Base-by-base conservation (phyloP, 1,284 basidiomycete genomes). In the Cutaneotrichosporon curvatum region DNA sequence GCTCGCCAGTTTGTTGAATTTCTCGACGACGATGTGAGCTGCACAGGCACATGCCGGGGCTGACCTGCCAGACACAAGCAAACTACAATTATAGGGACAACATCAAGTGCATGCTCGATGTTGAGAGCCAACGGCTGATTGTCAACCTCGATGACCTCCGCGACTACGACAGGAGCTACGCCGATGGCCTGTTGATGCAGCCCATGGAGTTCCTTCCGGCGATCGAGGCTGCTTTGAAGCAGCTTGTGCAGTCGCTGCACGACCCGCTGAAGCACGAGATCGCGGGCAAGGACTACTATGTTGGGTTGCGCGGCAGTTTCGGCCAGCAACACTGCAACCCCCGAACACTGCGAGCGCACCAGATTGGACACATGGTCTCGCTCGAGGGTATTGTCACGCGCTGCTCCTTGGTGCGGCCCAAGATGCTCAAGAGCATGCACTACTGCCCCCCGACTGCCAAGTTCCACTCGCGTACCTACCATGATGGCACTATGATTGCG, bases 281-380 rank as follows among this genome's bases (percentile, higher is more conserved):
- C 50, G 75, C 80, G 32, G 81, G 79, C 51, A 91, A 85, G 67
- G 80, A 71, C 67, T 70, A 72, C 70, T 70, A 82, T 71, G 79
- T 96, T 50, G 95, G 94, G n/a, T 81, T 98, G 68, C 84, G 87
- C 56, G 95, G 95, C 46, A 94, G 88, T n/a, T 99, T 99, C 70
- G 95, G 95, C 39, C 92, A 97, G 72, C 89, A 98, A 69, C 91
- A 97, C 71, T 87, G 94, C 72, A 97, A 87, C 71, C 95, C 95
- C 35, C 79, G 95, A 9, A 94, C 90, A 10, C 79, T 99, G 32
- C 81, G 84, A 51, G 85, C 89, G 39, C 78, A 81, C 49, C 85
- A 96, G 70, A 81, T 99, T 23, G 89, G 91, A 45, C 91, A 85
- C 72, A 90, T 98, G 88, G 87, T 98, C 63, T 92, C 86, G 33